Percentiles rank a stretch among this genome's conserved stretches.
Conservation (phyloP, 2,329 filamentous ascomycete genomes). For the Ophiostoma australiae region DNA sequence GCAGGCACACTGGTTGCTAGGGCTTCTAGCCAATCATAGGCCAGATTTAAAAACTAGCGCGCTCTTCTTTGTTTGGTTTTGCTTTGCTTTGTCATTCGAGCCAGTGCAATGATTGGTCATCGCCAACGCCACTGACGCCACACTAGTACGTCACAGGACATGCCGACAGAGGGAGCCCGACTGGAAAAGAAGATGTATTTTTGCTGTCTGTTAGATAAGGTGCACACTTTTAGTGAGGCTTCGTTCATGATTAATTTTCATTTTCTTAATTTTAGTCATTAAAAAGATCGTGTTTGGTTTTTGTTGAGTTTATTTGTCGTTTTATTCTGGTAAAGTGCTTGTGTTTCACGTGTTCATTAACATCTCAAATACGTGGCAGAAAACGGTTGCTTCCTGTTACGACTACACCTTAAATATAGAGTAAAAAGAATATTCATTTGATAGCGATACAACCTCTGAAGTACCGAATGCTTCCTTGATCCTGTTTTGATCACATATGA, state of each 20-base stretch:
- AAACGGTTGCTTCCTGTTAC: neutral
- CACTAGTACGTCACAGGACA: slow-evolving; percentile 10
- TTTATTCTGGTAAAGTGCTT: neutral
- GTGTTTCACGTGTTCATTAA: neutral
- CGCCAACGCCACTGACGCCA: slow-evolving; percentile 3
- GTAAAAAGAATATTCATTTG: neutral
- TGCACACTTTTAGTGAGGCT: too few species aligned
- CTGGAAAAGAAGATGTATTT: neutral
- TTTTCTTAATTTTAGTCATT: too few species aligned
- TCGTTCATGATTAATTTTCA: too few species aligned
- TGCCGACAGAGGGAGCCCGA: neutral
- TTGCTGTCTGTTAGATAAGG: neutral
- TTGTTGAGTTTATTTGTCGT: too few species aligned
- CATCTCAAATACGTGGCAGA: neutral
- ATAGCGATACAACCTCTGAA: neutral
- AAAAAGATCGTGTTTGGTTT: too few species aligned
- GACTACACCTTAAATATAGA: neutral
- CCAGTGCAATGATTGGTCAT: neutral
- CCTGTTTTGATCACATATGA: neutral
- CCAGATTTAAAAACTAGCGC: neutral
- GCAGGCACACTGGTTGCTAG: slow-evolving; percentile 13
- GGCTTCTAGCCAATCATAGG: slow-evolving; percentile 1
- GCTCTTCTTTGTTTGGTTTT: neutral
- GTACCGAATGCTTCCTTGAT: neutral
- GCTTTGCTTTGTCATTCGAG: neutral